phyloP scores from a whole-genome alignment of 192 early-diverging fungal genomes.

The Pilobolus umbonatus region DNA sequence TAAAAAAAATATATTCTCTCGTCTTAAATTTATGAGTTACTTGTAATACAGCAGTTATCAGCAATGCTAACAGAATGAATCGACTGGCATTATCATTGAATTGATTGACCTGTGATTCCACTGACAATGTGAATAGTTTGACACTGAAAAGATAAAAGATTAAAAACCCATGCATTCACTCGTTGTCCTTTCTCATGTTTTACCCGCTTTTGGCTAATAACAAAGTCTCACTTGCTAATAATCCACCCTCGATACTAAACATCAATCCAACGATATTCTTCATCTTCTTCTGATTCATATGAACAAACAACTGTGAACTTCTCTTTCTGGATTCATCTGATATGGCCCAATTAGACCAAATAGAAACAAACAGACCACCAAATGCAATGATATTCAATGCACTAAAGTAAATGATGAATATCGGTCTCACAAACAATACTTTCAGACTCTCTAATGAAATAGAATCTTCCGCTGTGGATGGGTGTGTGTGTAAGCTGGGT shows the following conservation, averaged over 20 bases:
- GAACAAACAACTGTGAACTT: constrained; percentile 21
- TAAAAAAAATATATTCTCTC: neutral
- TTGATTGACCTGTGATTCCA: constrained; percentile 39
- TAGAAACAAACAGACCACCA: constrained; percentile 31
- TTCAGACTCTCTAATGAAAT: constrained; percentile 47
- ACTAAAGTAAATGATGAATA: constrained; percentile 53
- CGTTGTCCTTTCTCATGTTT: neutral
- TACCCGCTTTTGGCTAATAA: constrained; percentile 56
- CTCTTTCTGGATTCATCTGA: constrained; percentile 30
- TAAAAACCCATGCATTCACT: neutral
- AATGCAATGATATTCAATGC: constrained; percentile 42
- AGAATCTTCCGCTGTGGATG: constrained; percentile 35
- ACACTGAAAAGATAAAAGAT: constrained; percentile 26
- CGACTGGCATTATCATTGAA: constrained; percentile 50
- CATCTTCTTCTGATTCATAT: constrained; percentile 30
- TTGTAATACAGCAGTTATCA: constrained; percentile 51
- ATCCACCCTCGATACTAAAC: constrained; percentile 50
- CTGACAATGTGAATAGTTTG: constrained; percentile 36
- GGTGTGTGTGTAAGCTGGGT: too few relatives aligned
- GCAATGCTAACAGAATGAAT: constrained; percentile 45
- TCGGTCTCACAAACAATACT: constrained; percentile 34
- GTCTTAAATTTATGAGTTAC: constrained; percentile 14
- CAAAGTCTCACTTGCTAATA: constrained; percentile 54
- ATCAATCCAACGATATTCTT: constrained; percentile 50
- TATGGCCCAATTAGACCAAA: constrained; percentile 44